Conservation (phyloP, 768 basidiomycete species). For the Sporobolomyces pararoseus region DNA sequence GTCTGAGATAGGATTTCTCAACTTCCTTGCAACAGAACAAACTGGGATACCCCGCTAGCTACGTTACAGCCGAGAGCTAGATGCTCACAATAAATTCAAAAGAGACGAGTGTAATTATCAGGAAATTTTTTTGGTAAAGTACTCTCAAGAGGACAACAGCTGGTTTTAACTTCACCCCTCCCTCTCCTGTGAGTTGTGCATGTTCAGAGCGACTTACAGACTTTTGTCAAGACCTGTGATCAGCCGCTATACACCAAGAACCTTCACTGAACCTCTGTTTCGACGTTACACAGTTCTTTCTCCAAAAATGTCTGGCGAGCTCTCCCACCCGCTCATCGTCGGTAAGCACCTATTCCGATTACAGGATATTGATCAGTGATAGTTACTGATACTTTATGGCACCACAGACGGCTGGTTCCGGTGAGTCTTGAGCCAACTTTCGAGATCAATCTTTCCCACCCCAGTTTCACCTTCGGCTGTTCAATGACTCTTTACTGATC, state of each 20-base stretch:
- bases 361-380: background rate
- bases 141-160: too few species aligned
- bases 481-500: background rate
- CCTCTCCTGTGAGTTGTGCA: constrained; percentile 10
- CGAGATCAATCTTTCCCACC: too few species aligned
- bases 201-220: background rate
- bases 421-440: background rate
- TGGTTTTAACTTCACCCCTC: background rate
- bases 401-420: constrained; percentile 52
- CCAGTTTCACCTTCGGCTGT: too few species aligned
- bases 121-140: too few species aligned
- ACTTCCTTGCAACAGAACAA: too few species aligned
- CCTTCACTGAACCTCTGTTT: background rate
- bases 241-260: background rate
- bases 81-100: too few species aligned
- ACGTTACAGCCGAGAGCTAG: too few species aligned
- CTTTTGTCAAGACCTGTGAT: background rate
- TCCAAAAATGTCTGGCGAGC: constrained; percentile 37
- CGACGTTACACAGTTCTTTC: background rate
- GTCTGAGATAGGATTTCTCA: too few species aligned
- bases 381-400: background rate
- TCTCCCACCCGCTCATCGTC: constrained; percentile 50
- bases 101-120: too few species aligned
- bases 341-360: constrained; percentile 42
- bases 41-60: too few species aligned